These are phyloP conservation scores for Chrysopogon serrulatus DNA, from an alignment of 176 grass and related monocot genomes.

Conservation along the genomic window DNA sequence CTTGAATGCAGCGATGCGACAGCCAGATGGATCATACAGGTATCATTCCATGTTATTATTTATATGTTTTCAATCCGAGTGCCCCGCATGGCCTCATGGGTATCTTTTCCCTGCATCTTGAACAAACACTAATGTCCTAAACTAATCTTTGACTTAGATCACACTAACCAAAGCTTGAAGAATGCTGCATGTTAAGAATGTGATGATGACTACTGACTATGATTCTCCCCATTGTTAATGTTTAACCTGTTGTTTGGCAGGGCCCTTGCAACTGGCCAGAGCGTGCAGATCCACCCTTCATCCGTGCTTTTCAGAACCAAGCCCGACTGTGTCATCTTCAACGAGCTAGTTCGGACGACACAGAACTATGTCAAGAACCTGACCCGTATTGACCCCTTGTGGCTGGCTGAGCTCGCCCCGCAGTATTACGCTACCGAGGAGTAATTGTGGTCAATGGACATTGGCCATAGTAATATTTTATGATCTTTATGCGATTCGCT, in stretches of 20 bases:
- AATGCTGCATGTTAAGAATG: neutral
- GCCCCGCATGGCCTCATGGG: neutral
- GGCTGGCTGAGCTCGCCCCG: conserved; percentile 81
- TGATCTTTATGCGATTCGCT: neutral
- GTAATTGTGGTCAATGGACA: conserved; percentile 6
- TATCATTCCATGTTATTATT: conserved; percentile 8
- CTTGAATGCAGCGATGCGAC: conserved; percentile 76
- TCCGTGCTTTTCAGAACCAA: conserved; percentile 74
- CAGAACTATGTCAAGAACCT: conserved; percentile 76
- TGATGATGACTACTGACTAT: neutral
- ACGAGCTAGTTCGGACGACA: conserved; percentile 65
- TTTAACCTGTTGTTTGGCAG: conserved; percentile 18
- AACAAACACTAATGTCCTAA: neutral
- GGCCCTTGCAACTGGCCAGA: conserved; percentile 66
- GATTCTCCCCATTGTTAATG: neutral
- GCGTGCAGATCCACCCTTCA: conserved; percentile 84
- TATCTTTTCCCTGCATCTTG: neutral
- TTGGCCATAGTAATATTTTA: neutral
- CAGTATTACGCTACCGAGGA: conserved; percentile 69
- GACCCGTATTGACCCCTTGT: conserved; percentile 77
- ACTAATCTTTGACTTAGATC: neutral
- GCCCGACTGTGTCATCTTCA: conserved; percentile 79
- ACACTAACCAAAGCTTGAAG: neutral
- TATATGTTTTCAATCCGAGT: neutral
- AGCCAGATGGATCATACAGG: conserved; percentile 87